Evolutionary conservation across 495 filamentous ascomycete species (phyloP), one percentile per base, ranked within the genome.

Genomic region (Hyaloscypha variabilis): DNA sequence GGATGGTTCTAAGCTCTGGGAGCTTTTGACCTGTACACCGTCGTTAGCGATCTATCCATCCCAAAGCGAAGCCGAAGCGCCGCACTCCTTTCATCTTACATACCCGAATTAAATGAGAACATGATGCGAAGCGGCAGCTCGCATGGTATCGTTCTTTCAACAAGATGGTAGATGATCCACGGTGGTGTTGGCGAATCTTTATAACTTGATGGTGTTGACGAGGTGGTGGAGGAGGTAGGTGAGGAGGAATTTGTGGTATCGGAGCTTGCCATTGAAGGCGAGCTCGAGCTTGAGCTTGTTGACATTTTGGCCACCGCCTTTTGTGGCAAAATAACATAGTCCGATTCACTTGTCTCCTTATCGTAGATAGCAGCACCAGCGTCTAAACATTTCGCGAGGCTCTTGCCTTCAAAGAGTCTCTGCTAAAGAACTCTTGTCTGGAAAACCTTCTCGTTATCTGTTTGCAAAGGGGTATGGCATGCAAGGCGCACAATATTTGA

Each of bases 101-200:
- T 63, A 71, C 69, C 69, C 14, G 59, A 34, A 34, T 71, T 71
- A 42, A 66, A 68, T 1, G 66, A 65, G 58, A 68, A 71, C 69
- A 71, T 71, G 46, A 64, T 66, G 10, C 66, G 56, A 3, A 68
- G 58, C 13, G 66, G 63, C 21, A 68, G 21, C 34, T 68, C 62
- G 34, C 39, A 26, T 8, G 51, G 28, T 25, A 56, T 24, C 28
- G 58, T 29, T 19, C 29, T 23, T 57, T 36, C 25, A 8, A 68
- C 28, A 24, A 71, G 58, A 21, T 63, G 59, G 28, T 68, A 29
- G 8, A 71, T 52, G n/a, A 68, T 66, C 65, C 59, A 68, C 11
- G 57, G 69, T 39, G 39, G 42, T 17, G 30, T 6, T 8, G 17
- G 11, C 1, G 31, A 28, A 21, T 42, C 31, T 23, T 19, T 42